Conservation (phyloP, 768 basidiomycete genomes). For the Sistotremastrum suecicum region DNA sequence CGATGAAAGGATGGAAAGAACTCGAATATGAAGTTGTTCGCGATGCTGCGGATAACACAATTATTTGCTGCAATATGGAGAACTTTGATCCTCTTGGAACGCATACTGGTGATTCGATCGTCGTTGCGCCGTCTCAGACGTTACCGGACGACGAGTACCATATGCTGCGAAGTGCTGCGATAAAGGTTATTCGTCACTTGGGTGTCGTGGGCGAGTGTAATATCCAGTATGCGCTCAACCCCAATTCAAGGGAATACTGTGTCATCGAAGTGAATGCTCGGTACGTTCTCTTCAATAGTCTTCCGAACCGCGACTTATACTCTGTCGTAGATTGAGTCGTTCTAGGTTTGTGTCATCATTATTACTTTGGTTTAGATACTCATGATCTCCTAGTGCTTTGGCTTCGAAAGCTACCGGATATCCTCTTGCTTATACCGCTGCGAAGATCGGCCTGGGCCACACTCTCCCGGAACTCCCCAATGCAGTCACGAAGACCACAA, state of each 20-base stretch:
- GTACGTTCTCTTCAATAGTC: too few species aligned
- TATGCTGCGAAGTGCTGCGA: conserved; percentile 94
- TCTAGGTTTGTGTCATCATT: conserved; percentile 37
- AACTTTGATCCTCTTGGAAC: conserved; percentile 99
- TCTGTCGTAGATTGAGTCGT: conserved; percentile 65
- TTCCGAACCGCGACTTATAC: too few species aligned
- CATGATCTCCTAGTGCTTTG: conserved; percentile 46
- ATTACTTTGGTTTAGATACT: conserved; percentile 1
- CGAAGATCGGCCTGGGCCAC: conserved; percentile 95
- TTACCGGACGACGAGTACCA: conserved; percentile 97
- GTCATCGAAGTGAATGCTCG: conserved; percentile 98
- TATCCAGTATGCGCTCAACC: conserved; percentile 97
- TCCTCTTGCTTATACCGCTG: conserved; percentile 96
- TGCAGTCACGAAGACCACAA: conserved; percentile 98
- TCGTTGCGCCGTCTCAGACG: conserved; percentile 97
- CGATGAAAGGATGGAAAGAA: conserved; percentile 99
- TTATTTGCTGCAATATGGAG: conserved; percentile 99
- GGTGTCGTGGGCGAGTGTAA: conserved; percentile 93
- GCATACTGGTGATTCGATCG: conserved; percentile 98
- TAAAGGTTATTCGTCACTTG: conserved; percentile 86
- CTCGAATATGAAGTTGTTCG: conserved; percentile 98
- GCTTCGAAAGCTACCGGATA: conserved; percentile 99
- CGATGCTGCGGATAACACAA: conserved; percentile 96
- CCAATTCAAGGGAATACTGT: conserved; percentile 83
- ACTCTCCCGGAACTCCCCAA: conserved; percentile 97